Base-by-base conservation (phyloP, 176 grass and related monocot genomes). In the Oryza rufipogon region DNA sequence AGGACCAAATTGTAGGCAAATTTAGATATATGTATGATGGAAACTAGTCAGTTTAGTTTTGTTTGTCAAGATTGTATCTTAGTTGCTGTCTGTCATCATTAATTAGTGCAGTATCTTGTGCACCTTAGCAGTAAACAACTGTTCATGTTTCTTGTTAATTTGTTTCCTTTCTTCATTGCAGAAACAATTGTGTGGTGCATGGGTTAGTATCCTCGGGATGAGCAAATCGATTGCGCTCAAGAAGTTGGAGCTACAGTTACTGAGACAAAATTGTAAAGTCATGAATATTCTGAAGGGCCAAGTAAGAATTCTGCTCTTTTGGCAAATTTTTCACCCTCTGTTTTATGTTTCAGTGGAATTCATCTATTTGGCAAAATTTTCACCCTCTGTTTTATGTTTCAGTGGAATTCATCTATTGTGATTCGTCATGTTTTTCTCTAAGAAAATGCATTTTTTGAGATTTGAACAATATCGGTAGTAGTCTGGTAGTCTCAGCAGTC, bases 131-230 rank as follows among this genome's bases (percentile, higher is more conserved):
- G 20, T 19, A 61, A 61, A 61, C 17, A 56, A 4, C 20, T n/a
- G 1, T 26, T 69, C 58, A 15, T 23, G 0, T 38, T 38, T 38
- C 36, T 38, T 38, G 36, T 38, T 38, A 38, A 38, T 38, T 38
- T 38, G 36, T 38, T 38, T 52, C 58, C 11, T 20, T n/a, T 22
- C 9, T 42, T 14, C 7, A 65, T 84, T n/a, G 6, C 78, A 97
- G 91, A 88, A 87, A 84, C 63, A 75, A 51, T 70, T 97, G 49
- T 90, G 49, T 80, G 75, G 88, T 74, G 89, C 85, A 23, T 97
- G 91, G 89, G 77, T 89, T 64, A 19, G 74, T 32, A 81, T 82
- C 47, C 72, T 90, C 16, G 80, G 89, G 76, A 81, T 76, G 84
- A 75, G 80, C 39, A 88, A 84, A 63, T 90, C 84, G 2, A 79